Percentiles rank a stretch among this genome's conserved stretches.
These are phyloP conservation scores for Perilla frutescens DNA, from an alignment of 257 asterid genomes.

Conservation along the genomic window DNA sequence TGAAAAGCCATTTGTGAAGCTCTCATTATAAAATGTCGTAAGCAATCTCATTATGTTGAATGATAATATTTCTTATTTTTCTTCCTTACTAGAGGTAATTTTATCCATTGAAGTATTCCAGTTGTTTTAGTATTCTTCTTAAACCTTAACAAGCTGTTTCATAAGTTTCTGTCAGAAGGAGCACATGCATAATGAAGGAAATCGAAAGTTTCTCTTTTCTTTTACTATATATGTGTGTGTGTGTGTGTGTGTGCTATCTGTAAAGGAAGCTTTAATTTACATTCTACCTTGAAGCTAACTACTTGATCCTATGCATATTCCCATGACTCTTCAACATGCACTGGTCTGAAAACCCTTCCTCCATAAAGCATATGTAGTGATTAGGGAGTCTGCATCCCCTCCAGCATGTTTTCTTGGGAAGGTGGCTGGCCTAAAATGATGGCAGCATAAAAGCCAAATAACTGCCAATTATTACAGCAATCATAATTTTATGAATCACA, in stretches of 20 bases:
- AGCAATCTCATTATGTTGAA: no score
- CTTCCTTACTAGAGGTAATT: no score
- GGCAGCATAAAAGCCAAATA: background rate
- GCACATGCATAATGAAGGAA: background rate
- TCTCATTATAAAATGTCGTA: no score
- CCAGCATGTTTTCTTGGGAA: conserved; percentile 2
- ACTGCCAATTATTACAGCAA: background rate
- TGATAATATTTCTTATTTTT: no score
- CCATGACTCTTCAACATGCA: background rate
- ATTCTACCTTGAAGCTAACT: conserved; percentile 17
- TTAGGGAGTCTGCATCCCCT: background rate
- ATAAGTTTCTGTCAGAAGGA: background rate
- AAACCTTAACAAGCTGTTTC: conserved; percentile 10
- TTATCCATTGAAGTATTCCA: no score
- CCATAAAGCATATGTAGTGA: background rate
- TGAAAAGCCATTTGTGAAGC: no score
- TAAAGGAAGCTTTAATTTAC: background rate
- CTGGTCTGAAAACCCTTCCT: background rate
- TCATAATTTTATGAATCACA: conserved; percentile 1
- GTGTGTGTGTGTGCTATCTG: no score
- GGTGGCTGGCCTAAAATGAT: conserved; percentile 16
- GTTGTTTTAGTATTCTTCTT: background rate
- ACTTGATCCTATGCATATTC: conserved; percentile 14
- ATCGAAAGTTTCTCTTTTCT: background rate
- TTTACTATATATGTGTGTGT: background rate